These are phyloP conservation scores for Dendrostoma leiphaemia DNA, from an alignment of 2,329 filamentous ascomycete species.

Conservation along the genomic window DNA sequence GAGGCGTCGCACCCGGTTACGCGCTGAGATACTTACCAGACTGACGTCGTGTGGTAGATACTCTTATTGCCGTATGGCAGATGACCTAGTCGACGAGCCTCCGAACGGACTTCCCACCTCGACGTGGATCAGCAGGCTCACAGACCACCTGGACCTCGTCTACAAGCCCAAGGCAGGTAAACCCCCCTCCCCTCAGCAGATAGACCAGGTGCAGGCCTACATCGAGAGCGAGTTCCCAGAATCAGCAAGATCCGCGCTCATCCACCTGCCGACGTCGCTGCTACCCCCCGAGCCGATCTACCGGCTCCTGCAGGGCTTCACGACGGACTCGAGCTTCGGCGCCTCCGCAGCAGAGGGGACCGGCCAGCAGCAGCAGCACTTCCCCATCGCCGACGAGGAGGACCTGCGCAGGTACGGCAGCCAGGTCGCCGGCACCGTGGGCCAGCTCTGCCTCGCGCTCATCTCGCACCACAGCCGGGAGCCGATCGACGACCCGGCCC, in stretches of 20 bases:
- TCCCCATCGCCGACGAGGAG: slow-evolving; percentile 56
- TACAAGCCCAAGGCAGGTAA: slow-evolving; percentile 37
- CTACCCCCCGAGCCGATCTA: slow-evolving; percentile 59
- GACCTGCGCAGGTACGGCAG: slow-evolving; percentile 63
- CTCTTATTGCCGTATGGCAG: slow-evolving; percentile 71
- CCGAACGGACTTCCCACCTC: slow-evolving; percentile 48
- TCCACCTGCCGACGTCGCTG: slow-evolving; percentile 56
- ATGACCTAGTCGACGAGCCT: slow-evolving; percentile 71
- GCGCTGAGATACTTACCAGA: not conserved
- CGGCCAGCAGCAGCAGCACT: slow-evolving; percentile 24
- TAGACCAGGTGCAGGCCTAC: slow-evolving; percentile 26
- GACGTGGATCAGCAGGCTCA: slow-evolving; percentile 58
- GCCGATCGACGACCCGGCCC: slow-evolving; percentile 26
- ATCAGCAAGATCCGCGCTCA: slow-evolving; percentile 51
- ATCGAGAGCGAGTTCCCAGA: slow-evolving; percentile 50
- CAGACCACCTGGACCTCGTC: slow-evolving; percentile 52
- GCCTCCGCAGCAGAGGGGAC: slow-evolving; percentile 5
- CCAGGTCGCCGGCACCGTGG: slow-evolving; percentile 72
- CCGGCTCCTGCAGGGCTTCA: slow-evolving; percentile 65
- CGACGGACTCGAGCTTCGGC: slow-evolving; percentile 62
- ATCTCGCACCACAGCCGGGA: slow-evolving; percentile 57
- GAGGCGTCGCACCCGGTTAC: slow-evolving; percentile 20
- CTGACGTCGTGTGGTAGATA: slow-evolving; percentile 44
- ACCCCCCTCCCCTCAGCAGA: slow-evolving; percentile 20
- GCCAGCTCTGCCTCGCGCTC: slow-evolving; percentile 64